Evolutionary conservation across 176 grass and related monocot genomes (phyloP), one percentile per base, ranked within the genome.

Genomic region (Eragrostis curvula): DNA sequence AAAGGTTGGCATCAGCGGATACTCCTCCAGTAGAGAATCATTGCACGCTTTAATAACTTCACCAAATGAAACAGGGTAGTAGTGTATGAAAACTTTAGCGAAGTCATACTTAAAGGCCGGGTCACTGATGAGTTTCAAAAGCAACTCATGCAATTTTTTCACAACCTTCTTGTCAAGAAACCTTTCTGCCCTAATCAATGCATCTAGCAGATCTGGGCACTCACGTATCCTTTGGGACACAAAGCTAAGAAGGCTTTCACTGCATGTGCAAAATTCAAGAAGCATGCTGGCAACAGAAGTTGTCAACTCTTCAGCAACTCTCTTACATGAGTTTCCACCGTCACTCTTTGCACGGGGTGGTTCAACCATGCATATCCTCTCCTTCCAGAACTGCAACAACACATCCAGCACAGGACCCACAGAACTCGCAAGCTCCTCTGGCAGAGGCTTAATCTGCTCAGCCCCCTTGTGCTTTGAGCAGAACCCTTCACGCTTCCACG

Each of bases 401-500:
- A 47, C 79, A 43, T 99, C 91, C 48, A 99, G 66, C 47, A 89
- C 89, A 47, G 97, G 91, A 25, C 89, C 89, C 11, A 94, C 87
- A 68, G 89, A 99, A 65, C 75, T 58, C 2, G 80, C 91, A 12
- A 96, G 66, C 89, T 89, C 87, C 75, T 88, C 74, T 4, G 89
- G 66, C 5, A 99, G 90, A 83, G 87, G 87, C 83, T 99, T 89
- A n/a, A 99, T 94, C 67, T 99, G 91, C 13, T 93, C 91, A n/a
- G 83, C 78, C 14, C 97, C 97, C 85, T 86, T 93, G 86, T 99
- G 97, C 51, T 71, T 91, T 5, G 87, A 90, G 88, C 97, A 99
- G 84, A 99, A 99, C 14, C 97, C 93, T 69, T 99, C 87, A 21
- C 80, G 87, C 66, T 99, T 94, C 97, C 97, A 99, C n/a, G 93